Evolutionary conservation across 208 protist genomes (phyloP).

Genomic region (Paratrypanosoma confusum): DNA sequence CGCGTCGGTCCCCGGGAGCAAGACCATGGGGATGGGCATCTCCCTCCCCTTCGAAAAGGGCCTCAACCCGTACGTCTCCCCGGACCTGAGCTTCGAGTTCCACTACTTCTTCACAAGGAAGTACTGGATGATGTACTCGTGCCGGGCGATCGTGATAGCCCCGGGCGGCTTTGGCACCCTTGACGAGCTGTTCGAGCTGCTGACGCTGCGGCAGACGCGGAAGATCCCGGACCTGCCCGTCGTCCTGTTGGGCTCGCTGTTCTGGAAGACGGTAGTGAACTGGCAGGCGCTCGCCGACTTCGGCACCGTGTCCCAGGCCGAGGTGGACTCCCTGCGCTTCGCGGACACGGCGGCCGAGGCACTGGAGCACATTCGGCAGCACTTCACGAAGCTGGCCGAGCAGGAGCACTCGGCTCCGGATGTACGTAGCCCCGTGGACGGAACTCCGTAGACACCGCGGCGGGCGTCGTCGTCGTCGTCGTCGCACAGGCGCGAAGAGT

Average conservation of each 20-base stretch:
- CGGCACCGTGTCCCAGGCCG: conserved; percentile 76
- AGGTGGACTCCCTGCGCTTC: conserved; percentile 76
- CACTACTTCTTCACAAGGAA: conserved; percentile 94
- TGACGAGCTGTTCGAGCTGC: conserved; percentile 88
- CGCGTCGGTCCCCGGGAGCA: conserved; percentile 36
- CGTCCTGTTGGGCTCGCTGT: conserved; percentile 73
- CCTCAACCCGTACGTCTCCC: conserved; percentile 77
- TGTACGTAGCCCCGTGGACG: no score
- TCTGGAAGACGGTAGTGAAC: conserved; percentile 83
- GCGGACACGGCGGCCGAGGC: conserved; percentile 80
- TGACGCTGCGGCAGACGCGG: conserved; percentile 83
- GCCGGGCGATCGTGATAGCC: conserved; percentile 77
- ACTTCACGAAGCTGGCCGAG: conserved; percentile 24
- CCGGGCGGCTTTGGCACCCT: conserved; percentile 88
- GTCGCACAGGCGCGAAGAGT: no score
- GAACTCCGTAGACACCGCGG: no score
- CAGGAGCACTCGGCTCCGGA: no score
- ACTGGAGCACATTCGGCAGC: conserved; percentile 54
- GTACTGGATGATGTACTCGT: conserved; percentile 93
- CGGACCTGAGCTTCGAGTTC: conserved; percentile 87
- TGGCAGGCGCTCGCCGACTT: conserved; percentile 80
- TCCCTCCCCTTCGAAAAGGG: conserved; percentile 89
- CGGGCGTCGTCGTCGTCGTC: no score
- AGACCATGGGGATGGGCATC: conserved; percentile 90
- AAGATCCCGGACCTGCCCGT: conserved; percentile 83